phyloP scores from a whole-genome alignment of 2,329 filamentous ascomycete genomes.

The Paecilomyces variotii region DNA sequence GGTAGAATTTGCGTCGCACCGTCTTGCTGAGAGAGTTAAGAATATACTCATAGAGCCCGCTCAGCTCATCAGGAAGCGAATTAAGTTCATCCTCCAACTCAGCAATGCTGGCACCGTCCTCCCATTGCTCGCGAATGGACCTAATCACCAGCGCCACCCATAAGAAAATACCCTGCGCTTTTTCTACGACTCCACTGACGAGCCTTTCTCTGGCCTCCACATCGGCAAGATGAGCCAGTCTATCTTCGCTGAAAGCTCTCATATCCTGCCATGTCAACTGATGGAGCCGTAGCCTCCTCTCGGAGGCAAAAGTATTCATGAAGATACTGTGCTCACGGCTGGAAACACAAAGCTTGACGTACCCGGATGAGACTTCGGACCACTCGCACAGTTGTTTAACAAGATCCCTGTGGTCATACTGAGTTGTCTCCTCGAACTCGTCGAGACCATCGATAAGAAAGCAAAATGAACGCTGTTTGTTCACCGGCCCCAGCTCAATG shows the following conservation, averaged over 20 bases:
- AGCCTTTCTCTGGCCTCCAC: neutral
- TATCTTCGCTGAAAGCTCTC: neutral
- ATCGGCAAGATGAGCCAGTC: neutral
- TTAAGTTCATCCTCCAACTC: neutral
- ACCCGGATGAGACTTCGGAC: neutral
- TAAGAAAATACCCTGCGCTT: neutral
- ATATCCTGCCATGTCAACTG: neutral
- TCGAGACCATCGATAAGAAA: constrained; percentile 3
- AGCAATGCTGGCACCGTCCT: neutral
- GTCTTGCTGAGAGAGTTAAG: neutral
- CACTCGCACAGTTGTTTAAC: neutral
- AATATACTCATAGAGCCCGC: neutral
- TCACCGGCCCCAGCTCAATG: neutral
- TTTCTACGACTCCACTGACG: neutral
- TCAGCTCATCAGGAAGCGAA: neutral
- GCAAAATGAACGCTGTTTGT: constrained; percentile 1
- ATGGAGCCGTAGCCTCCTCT: neutral
- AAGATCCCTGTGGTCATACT: neutral
- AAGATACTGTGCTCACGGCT: neutral
- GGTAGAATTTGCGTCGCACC: neutral
- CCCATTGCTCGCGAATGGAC: neutral
- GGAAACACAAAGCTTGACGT: constrained; percentile 2
- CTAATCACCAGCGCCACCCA: constrained; percentile 1
- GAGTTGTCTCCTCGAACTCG: neutral
- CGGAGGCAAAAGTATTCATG: neutral